Evolutionary conservation across 75 land plant genomes (phyloP).

Genomic region (Cunninghamia lanceolata): DNA sequence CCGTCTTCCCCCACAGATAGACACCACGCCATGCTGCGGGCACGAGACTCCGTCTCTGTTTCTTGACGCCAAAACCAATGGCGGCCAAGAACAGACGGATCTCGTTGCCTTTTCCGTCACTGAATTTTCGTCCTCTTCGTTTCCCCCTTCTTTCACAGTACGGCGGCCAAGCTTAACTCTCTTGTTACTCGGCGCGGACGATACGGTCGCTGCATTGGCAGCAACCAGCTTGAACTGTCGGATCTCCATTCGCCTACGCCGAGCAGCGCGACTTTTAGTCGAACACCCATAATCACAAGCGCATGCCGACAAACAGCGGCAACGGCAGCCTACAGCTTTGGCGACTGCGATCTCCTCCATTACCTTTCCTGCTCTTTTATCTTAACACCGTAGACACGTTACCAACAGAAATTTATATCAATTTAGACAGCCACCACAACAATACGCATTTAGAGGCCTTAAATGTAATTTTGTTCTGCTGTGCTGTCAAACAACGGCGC

Average conservation of each 20-base stretch:
- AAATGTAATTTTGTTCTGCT: not conserved
- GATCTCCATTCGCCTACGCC: slow-evolving; percentile 33
- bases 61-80: not conserved
- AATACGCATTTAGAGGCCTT: not conserved
- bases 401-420: not conserved
- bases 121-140: not conserved
- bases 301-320: not conserved
- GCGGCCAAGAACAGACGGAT: not conserved
- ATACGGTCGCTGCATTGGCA: not conserved
- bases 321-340: not conserved
- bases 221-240: slow-evolving; percentile 19
- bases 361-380: not conserved
- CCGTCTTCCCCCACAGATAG: slow-evolving; percentile 63
- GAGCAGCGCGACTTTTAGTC: not conserved
- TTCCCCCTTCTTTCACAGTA: not conserved
- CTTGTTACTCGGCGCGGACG: not conserved
- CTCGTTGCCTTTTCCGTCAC: not conserved
- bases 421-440: not conserved
- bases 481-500: not conserved
- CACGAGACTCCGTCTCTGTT: not conserved
- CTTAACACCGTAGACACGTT: not conserved
- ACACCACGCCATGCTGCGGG: slow-evolving; percentile 52
- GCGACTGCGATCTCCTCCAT: not conserved
- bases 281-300: not conserved
- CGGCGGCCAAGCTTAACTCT: not conserved